Evolutionary conservation across 2,329 filamentous ascomycete genomes (phyloP).

Genomic region (Pseudogymnoascus sp.): DNA sequence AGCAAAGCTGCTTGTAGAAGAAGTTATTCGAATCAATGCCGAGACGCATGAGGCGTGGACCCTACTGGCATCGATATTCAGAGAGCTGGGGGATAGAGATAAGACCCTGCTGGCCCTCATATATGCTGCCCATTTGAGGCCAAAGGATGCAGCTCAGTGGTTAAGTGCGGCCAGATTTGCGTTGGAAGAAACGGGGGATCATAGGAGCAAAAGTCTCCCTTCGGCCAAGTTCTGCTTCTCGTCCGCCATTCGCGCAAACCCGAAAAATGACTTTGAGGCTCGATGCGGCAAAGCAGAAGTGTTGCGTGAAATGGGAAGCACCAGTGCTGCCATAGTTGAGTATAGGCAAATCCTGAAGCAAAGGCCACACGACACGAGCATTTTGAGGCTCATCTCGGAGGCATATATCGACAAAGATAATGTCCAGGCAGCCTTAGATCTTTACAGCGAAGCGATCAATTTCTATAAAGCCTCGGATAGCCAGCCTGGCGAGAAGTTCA

Average conservation of each 20-base stretch:
- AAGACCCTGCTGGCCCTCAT: conserved; percentile 54
- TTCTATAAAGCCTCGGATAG: conserved; percentile 17
- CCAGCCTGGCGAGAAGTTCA: conserved; percentile 15
- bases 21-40: conserved; percentile 62
- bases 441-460: conserved; percentile 29
- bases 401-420: conserved; percentile 29
- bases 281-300: conserved; percentile 54
- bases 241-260: conserved; percentile 51
- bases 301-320: conserved; percentile 48
- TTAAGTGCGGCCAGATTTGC: conserved; percentile 49
- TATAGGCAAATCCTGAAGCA: conserved; percentile 48
- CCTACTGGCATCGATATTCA: conserved; percentile 52
- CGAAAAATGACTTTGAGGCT: conserved; percentile 45
- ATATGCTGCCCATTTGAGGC: conserved; percentile 55
- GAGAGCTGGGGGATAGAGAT: conserved; percentile 50
- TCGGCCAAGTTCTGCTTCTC: conserved; percentile 54
- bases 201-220: conserved; percentile 39
- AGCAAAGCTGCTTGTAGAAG: conserved; percentile 51
- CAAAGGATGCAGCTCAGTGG: conserved; percentile 54
- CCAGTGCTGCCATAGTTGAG: conserved; percentile 47
- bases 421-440: conserved; percentile 27
- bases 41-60: conserved; percentile 61
- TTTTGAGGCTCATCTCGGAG: conserved; percentile 29
- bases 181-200: conserved; percentile 43
- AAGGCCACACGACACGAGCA: conserved; percentile 39